Percentiles rank a stretch among this genome's conserved stretches.
Evolutionary conservation across 257 asterid species (phyloP).

Genomic region (Schizonepeta tenuifolia): DNA sequence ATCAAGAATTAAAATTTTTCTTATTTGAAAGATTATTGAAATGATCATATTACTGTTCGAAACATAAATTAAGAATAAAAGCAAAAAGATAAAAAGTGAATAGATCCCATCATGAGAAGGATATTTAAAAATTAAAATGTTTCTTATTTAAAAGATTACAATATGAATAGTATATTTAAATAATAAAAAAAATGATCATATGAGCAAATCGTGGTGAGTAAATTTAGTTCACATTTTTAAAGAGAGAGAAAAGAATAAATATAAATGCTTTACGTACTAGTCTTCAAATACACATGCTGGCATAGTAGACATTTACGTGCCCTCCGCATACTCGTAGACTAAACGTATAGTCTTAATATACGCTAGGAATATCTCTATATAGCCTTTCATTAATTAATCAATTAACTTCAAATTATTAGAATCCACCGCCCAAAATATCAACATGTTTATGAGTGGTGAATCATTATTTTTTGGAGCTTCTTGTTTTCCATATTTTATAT

Average conservation of each 20-base stretch:
- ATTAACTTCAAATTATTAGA: constrained; percentile 6
- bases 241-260: constrained; percentile 40
- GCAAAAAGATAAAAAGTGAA: too few relatives aligned
- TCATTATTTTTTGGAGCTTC: constrained; percentile 5
- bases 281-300: constrained; percentile 28
- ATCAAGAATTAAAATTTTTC: too few relatives aligned
- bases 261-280: constrained; percentile 37
- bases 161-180: too few relatives aligned
- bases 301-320: constrained; percentile 35
- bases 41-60: too few relatives aligned
- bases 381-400: not conserved
- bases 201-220: too few relatives aligned
- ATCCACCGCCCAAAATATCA: constrained; percentile 38
- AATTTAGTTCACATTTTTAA: too few relatives aligned
- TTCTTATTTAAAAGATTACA: too few relatives aligned
- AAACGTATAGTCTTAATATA: constrained; percentile 40
- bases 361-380: constrained; percentile 36
- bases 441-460: constrained; percentile 30
- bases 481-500: not conserved
- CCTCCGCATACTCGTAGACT: constrained; percentile 38
- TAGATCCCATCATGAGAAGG: too few relatives aligned
- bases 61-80: too few relatives aligned
- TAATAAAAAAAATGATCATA: too few relatives aligned
- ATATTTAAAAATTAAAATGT: too few relatives aligned
- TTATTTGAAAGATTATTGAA: too few relatives aligned